Base-by-base conservation (phyloP, 495 filamentous ascomycete genomes). In the Gamarada debralockiae region DNA sequence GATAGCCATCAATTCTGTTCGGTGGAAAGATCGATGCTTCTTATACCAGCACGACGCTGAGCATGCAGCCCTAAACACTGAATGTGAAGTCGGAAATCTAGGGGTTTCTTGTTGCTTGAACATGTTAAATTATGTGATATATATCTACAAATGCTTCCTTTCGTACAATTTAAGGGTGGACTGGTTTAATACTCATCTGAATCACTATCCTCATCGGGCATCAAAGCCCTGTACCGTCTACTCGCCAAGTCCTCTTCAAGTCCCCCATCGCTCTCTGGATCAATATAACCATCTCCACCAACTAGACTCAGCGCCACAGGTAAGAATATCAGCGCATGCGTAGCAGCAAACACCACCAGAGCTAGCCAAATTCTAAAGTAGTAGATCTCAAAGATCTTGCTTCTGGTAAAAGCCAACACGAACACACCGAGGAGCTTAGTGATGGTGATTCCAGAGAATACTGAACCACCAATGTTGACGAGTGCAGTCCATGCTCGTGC, bases 301-400 rank as follows among this genome's bases (percentile, higher is more conserved):
- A 89, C 73, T 36, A 95, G 76, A 61, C 88, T 92, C 53, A 99
- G 75, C 23, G 86, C 88, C 6, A 97, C 95, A 0, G 93, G 93
- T 55, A 99, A 70, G 68, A 96, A 95, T 2, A 99, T 78, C 14
- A 99, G 75, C 10, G 92, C 89, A 66, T 99, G 93, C 0, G 79
- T 74, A 18, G 90, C 89, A n/a, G 90, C 95, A 55, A 95, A 89
- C 18, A 90, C 57, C 33, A 97, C 90, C 54, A 99, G 75, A 39
- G 92, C 86, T 18, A 96, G 65, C 93, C 93, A 99, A 31, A 99
- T 86, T 7, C 93, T 76, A 73, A 99, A 99, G 67, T 97, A 99
- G 68, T 97, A 99, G 49, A 97, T 88, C 74, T 97, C 95, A 64
- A 99, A 99, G 66, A 99, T 97, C 80, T 97, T 97, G 68, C 90